Conservation (phyloP, 169 alveolate genomes). For the Plasmodium vinckei region DNA sequence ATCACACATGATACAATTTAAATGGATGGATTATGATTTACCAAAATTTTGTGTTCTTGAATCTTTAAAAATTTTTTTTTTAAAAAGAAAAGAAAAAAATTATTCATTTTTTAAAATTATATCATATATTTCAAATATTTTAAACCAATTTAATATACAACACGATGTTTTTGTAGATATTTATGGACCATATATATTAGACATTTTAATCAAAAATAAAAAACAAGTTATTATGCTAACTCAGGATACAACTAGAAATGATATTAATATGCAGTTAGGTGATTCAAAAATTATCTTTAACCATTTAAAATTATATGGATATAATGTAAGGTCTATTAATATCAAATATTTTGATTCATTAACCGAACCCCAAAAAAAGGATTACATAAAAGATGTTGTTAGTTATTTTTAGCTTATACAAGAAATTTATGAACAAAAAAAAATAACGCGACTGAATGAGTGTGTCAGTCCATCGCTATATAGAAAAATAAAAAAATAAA, state of each 20-base stretch:
- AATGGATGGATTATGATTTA: constrained; percentile 77
- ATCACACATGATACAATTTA: constrained; percentile 80
- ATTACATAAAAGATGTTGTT: constrained; percentile 17
- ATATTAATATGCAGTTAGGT: constrained; percentile 33
- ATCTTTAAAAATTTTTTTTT: constrained; percentile 71
- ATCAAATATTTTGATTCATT: constrained; percentile 51
- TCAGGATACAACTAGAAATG: constrained; percentile 75
- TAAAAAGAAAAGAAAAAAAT: constrained; percentile 71
- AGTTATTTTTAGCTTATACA: constrained; percentile 12
- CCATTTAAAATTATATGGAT: constrained; percentile 68
- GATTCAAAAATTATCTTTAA: constrained; percentile 52
- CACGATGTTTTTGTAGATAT: constrained; percentile 61
- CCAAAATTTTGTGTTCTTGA: constrained; percentile 81
- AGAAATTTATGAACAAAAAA: too few relatives aligned
- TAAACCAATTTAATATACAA: constrained; percentile 22
- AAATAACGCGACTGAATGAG: neutral
- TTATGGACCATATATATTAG: constrained; percentile 64
- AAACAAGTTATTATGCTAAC: constrained; percentile 73
- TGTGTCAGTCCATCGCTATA: neutral
- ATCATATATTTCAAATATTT: constrained; percentile 23
- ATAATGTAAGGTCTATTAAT: constrained; percentile 49
- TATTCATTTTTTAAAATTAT: constrained; percentile 53
- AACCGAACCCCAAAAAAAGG: neutral
- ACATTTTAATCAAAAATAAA: constrained; percentile 45
- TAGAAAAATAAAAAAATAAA: neutral